These are phyloP conservation scores for Trapa incisa DNA, from an alignment of 345 rosid genomes.

Conservation along the genomic window DNA sequence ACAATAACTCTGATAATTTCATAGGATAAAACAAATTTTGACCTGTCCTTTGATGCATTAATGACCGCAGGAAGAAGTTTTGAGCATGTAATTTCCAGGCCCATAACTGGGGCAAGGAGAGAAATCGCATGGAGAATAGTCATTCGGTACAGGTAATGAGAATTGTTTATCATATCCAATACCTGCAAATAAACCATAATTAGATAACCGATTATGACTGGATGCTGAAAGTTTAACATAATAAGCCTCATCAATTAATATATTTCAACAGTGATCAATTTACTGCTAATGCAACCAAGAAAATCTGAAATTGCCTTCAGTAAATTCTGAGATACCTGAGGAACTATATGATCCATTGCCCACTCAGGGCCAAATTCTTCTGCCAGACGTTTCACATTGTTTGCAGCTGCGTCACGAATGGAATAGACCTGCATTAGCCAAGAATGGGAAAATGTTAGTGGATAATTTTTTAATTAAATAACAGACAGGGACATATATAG, in stretches of 20 bases:
- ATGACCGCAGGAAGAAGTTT: conserved; percentile 61
- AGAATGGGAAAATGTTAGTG: neutral
- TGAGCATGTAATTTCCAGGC: conserved; percentile 75
- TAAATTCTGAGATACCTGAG: conserved; percentile 21
- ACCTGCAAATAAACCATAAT: conserved; percentile 31
- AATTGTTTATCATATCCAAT: conserved; percentile 59
- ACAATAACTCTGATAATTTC: neutral
- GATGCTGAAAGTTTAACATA: neutral
- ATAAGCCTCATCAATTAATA: neutral
- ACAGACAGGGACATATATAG: neutral
- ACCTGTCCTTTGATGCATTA: conserved; percentile 87
- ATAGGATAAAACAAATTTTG: neutral
- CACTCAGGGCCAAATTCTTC: conserved; percentile 47
- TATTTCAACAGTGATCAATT: no score
- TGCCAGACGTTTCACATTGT: conserved; percentile 40
- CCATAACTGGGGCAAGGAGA: conserved; percentile 85
- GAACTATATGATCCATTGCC: conserved; percentile 46
- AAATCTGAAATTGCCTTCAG: no score
- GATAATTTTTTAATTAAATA: neutral
- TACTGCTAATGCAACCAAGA: no score
- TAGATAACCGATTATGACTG: no score
- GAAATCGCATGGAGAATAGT: conserved; percentile 64
- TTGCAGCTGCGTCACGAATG: conserved; percentile 45
- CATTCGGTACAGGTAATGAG: conserved; percentile 86
- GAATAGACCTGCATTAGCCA: conserved; percentile 26